Conservation (phyloP, 2,329 filamentous ascomycete genomes). For the Neonectria ditissima region DNA sequence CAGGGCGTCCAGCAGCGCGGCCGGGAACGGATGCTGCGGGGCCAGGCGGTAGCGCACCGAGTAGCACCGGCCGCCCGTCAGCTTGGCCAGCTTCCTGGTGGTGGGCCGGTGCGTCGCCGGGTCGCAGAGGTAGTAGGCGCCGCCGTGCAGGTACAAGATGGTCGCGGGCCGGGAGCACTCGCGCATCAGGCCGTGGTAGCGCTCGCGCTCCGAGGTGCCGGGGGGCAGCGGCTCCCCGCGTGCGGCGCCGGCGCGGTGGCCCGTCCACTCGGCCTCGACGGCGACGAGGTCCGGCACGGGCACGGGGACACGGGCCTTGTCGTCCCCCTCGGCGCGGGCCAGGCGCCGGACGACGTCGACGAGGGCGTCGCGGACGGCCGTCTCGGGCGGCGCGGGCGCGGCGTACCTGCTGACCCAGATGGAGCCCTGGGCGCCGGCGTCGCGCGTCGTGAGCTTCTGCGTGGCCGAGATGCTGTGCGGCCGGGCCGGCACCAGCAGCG, state of each 20-base stretch:
- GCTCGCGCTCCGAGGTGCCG: constrained; percentile 69
- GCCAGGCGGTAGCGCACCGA: constrained; percentile 80
- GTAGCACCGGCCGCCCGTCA: constrained; percentile 76
- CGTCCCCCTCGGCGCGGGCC: constrained; percentile 23
- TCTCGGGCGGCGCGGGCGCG: constrained; percentile 69
- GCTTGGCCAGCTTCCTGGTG: constrained; percentile 71
- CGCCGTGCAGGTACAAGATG: constrained; percentile 81
- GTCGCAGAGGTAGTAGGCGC: constrained; percentile 79
- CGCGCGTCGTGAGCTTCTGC: constrained; percentile 72
- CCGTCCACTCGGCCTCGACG: constrained; percentile 82
- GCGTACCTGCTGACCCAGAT: constrained; percentile 84
- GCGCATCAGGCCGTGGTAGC: constrained; percentile 74
- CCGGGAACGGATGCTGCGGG: constrained; percentile 80
- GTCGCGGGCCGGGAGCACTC: constrained; percentile 74
- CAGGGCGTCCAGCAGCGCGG: constrained; percentile 78
- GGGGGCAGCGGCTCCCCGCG: constrained; percentile 66
- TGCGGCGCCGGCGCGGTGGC: constrained; percentile 69
- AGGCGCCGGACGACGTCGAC: constrained; percentile 62
- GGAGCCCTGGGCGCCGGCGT: constrained; percentile 78
- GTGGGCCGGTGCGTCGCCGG: constrained; percentile 73
- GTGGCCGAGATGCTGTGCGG: constrained; percentile 67
- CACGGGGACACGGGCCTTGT: constrained; percentile 24
- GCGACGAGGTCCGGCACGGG: constrained; percentile 64
- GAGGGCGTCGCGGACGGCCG: constrained; percentile 67
- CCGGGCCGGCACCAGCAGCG: constrained; percentile 63